Conservation (phyloP, 1,284 basidiomycete species). For the Waitea zeae region DNA sequence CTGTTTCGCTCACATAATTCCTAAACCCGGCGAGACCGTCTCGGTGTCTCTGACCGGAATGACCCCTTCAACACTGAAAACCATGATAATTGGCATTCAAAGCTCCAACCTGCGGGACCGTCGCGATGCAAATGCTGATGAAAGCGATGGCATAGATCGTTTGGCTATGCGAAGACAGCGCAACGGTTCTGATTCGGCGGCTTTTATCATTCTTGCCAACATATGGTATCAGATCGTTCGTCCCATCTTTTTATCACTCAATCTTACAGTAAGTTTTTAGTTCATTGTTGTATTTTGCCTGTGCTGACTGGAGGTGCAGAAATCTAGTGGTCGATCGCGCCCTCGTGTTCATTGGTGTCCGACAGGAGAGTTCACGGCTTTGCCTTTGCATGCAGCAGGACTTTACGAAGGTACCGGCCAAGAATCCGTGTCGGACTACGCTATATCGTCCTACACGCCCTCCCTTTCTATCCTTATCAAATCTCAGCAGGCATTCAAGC, state of each 20-base stretch:
- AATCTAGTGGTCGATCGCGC: not conserved
- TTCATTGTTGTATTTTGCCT: not conserved
- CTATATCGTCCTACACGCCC: slow-evolving; percentile 1
- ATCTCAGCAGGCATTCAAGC: not conserved
- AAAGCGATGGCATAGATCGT: not conserved
- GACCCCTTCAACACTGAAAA: too few relatives aligned
- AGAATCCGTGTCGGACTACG: not conserved
- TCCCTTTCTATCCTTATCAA: not conserved
- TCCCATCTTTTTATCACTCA: not conserved
- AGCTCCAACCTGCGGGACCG: not conserved
- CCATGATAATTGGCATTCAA: not conserved
- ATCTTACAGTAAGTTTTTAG: not conserved
- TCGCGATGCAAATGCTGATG: not conserved
- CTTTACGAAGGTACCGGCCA: not conserved
- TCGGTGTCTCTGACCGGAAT: not conserved
- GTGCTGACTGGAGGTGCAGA: not conserved
- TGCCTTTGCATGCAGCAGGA: slow-evolving; percentile 1
- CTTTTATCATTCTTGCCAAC: not conserved
- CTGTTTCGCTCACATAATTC: not conserved
- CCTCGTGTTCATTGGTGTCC: slow-evolving; percentile 1
- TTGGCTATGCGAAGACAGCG: not conserved
- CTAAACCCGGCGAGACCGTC: not conserved
- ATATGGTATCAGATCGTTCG: not conserved
- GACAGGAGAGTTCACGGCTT: not conserved
- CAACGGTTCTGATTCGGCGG: not conserved